Evolutionary conservation across 129 eudicot genomes (phyloP), one percentile per base, ranked within the genome.

Genomic region (Arctium lappa): DNA sequence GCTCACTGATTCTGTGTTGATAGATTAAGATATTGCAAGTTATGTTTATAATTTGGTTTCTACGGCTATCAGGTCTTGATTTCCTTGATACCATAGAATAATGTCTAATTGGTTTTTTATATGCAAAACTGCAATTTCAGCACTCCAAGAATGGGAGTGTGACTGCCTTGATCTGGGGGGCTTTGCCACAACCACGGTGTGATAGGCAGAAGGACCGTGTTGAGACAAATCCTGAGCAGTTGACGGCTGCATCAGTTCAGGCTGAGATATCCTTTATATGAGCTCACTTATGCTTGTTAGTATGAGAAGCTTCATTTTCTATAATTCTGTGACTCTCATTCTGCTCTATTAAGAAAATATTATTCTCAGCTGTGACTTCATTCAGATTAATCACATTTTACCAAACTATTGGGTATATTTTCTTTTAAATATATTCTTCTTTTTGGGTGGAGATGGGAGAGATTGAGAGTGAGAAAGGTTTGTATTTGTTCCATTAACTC

Each of bases 181-280:
- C 98, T 56, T 80, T 94, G 75, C 99, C 99, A 18, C 99, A 96
- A 81, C 97, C 99, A 30, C 91, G 99, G 18, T 90, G 89, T 79
- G 99, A 96, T 90, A 88, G 99, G 76, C 87, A 83, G 83, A 96
- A 96, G 86, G 99, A 96, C 74, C 93, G 99, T 68, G 99, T 96
- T 50, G 99, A 96, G 96, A 96, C 98, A 30, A 96, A 96, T 81
- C 99, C 99, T 40, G 99, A 96, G 82, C 99, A 96, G 88, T 84
- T 96, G 86, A 92, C 98, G 60, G 99, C 99, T 76, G 99, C 99
- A 85, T 96, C 99, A 30, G 92, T 87, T 84, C 91, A 90, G 81
- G 99, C 99, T 76, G 99, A 96, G 91, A 96, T 93, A 96, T 93
- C 98, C 98, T 93, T 89, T 53, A 31, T 81, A 31, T 12, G 69